phyloP scores from a whole-genome alignment of 768 basidiomycete species.

The Suillus fuscotomentosus region DNA sequence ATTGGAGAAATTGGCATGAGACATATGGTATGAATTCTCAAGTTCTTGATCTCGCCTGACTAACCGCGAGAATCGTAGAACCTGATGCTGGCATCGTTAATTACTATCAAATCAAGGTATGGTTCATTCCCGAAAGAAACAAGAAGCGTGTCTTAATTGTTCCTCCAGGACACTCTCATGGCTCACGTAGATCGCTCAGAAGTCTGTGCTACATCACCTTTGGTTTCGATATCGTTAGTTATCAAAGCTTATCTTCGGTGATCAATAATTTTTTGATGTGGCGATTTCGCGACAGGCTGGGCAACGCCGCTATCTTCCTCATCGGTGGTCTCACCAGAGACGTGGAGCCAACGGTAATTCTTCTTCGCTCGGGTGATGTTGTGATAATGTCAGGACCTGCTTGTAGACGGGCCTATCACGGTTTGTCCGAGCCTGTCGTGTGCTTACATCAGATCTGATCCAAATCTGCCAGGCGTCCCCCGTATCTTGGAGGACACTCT shows the following conservation, averaged over 20 bases:
- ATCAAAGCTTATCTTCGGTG: background rate
- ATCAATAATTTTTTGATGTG: background rate
- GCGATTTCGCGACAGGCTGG: slow-evolving; percentile 52
- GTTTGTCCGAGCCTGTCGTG: slow-evolving; percentile 39
- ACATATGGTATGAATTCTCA: slow-evolving; percentile 63
- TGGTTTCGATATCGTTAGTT: slow-evolving; percentile 90
- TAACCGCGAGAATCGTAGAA: slow-evolving; percentile 42
- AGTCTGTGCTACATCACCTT: slow-evolving; percentile 85
- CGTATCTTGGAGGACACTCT: slow-evolving; percentile 81
- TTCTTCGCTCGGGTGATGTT: slow-evolving; percentile 89
- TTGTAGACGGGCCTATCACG: slow-evolving; percentile 90
- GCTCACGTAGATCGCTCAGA: slow-evolving; percentile 98
- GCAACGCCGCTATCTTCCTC: slow-evolving; percentile 86
- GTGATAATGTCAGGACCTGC: slow-evolving; percentile 89
- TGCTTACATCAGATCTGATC: background rate
- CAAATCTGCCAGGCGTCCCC: slow-evolving; percentile 62
- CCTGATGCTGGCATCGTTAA: slow-evolving; percentile 98
- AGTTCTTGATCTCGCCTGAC: slow-evolving; percentile 7
- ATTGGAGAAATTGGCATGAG: slow-evolving; percentile 74
- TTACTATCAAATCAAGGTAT: slow-evolving; percentile 81
- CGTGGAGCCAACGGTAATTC: slow-evolving; percentile 70
- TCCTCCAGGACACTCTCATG: slow-evolving; percentile 83
- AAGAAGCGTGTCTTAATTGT: background rate
- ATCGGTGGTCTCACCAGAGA: slow-evolving; percentile 84
- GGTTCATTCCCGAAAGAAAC: background rate